Base-by-base conservation (phyloP, 1,284 basidiomycete species). In the Rhodotorula sp. region DNA sequence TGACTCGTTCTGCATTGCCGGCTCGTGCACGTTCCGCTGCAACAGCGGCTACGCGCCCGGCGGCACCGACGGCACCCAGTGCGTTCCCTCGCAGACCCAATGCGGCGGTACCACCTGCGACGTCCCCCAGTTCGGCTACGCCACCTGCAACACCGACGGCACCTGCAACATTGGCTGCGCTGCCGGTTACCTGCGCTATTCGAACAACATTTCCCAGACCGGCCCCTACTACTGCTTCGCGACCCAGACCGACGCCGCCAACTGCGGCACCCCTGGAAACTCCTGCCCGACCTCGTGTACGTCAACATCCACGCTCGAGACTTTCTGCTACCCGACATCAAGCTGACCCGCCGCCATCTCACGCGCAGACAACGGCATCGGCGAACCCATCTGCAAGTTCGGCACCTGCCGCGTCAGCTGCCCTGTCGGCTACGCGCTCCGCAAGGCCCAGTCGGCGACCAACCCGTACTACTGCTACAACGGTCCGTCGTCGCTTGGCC, bases 381-480 rank as follows among this genome's bases (percentile, higher is more conserved):
- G 68, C 30, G 5, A 36, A 13, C 49, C 68, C 15, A 6, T 29
- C 22, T 70, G 68, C 68, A 54, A 54, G 58, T 48, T 58, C 9
- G 36, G 47, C 19, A 20, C 11, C 32, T 70, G 68, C 68, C 52
- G 54, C 30, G 36, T 70, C 52, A 6, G 44, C 19, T 70, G 68
- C 68, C 68, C 68, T 46, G 5, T 32, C 24, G 61, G 61, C 36
- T 60, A 54, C 55, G 49, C 49, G 57, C 57, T 66, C 57, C 64
- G 64, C 49, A 34, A 39, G 27, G 64, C 68, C 32, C 29, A 36
- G 30, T 66, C 64, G 44, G 15, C 39, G 57, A 34, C 57, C 44
- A 63, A 63, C 64, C 67, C 67, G 39, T 69, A 32, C 64, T 69
- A 69, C 59, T 69, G 68, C 63, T 69, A 68, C 67, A 64, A 61